These are phyloP conservation scores for Psilocybe subaeruginosa DNA, from an alignment of 768 basidiomycete species.

Conservation along the genomic window DNA sequence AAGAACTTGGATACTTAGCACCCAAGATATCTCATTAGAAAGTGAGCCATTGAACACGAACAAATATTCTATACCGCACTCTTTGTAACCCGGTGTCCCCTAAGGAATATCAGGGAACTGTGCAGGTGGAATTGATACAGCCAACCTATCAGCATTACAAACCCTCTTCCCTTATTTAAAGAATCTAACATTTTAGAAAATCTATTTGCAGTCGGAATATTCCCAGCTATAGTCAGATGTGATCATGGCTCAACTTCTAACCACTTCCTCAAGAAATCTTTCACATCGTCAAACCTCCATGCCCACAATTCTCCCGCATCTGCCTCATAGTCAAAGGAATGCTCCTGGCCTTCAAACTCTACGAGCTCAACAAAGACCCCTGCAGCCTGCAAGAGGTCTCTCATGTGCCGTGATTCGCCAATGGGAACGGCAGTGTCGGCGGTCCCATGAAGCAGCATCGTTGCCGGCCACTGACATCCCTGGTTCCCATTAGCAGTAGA, in stretches of 20 bases:
- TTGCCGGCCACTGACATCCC: slow-evolving; percentile 43
- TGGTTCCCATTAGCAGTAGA: slow-evolving; percentile 10
- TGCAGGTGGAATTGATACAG: no score
- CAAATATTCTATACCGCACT: no score
- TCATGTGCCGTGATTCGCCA: slow-evolving; percentile 42
- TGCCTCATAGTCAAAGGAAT: slow-evolving; percentile 57
- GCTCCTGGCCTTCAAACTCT: slow-evolving; percentile 47
- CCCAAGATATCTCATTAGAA: neutral
- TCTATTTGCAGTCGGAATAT: no score
- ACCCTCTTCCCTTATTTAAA: no score
- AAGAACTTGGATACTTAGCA: neutral
- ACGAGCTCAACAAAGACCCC: slow-evolving; percentile 38
- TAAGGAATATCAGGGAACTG: no score
- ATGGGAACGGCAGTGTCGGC: slow-evolving; percentile 47
- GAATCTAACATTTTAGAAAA: no score
- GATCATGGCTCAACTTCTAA: neutral
- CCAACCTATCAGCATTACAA: no score
- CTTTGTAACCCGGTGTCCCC: no score
- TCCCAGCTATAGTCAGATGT: no score
- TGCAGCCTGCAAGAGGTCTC: slow-evolving; percentile 32
- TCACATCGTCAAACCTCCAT: slow-evolving; percentile 36
- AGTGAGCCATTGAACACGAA: no score
- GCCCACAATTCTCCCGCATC: slow-evolving; percentile 38
- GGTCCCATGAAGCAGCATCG: slow-evolving; percentile 52
- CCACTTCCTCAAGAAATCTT: slow-evolving; percentile 34